phyloP scores from a whole-genome alignment of 2,329 filamentous ascomycete genomes.

The Pseudogymnoascus verrucosus region DNA sequence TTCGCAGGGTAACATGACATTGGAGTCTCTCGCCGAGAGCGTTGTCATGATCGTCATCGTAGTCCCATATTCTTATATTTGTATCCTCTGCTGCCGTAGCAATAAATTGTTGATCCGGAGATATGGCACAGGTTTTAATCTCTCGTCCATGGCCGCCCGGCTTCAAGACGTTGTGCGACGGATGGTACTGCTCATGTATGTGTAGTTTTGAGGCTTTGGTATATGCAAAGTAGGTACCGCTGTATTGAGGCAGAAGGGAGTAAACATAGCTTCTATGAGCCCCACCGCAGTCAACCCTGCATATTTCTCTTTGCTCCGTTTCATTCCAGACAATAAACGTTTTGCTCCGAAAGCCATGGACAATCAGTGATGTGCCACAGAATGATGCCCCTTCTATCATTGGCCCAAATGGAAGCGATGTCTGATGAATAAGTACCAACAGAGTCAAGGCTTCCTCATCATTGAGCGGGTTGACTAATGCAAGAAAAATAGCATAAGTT shows the following conservation, averaged over 20 bases:
- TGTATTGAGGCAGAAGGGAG: slow-evolving; percentile 16
- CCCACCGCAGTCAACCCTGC: slow-evolving; percentile 73
- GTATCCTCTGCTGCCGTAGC: slow-evolving; percentile 67
- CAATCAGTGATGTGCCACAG: slow-evolving; percentile 47
- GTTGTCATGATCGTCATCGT: slow-evolving; percentile 29
- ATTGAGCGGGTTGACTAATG: neutral
- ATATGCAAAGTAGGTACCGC: slow-evolving; percentile 57
- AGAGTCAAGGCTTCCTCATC: neutral
- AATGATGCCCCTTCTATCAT: slow-evolving; percentile 70
- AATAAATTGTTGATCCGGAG: slow-evolving; percentile 36
- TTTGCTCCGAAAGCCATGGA: slow-evolving; percentile 76
- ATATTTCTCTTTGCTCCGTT: slow-evolving; percentile 58
- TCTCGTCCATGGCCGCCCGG: slow-evolving; percentile 78
- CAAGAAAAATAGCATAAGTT: slow-evolving; percentile 54
- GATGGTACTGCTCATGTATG: slow-evolving; percentile 31
- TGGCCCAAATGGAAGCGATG: slow-evolving; percentile 62
- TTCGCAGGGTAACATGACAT: slow-evolving; percentile 60
- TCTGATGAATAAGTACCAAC: slow-evolving; percentile 56
- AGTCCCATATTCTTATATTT: slow-evolving; percentile 64
- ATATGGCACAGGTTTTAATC: slow-evolving; percentile 57
- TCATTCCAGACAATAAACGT: slow-evolving; percentile 79
- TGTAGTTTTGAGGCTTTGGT: slow-evolving; percentile 56
- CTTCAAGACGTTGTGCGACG: slow-evolving; percentile 46
- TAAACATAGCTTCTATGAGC: slow-evolving; percentile 70
- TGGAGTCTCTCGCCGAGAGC: slow-evolving; percentile 12